Conservation (phyloP, 306 rosid species). For the Citrullus colocynthis region DNA sequence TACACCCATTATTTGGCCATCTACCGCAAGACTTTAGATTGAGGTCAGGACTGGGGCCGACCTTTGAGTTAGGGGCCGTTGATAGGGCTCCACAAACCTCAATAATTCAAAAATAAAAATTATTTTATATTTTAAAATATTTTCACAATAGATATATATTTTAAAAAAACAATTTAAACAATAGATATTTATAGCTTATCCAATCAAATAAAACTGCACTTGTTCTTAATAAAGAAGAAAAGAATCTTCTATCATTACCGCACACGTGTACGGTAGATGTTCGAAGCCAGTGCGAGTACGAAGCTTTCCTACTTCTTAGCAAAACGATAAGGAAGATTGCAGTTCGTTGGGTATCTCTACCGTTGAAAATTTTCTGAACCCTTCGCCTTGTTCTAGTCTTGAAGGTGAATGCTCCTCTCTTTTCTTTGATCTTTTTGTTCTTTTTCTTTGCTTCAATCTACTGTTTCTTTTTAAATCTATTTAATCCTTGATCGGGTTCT, state of each 20-base stretch:
- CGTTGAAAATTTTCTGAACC: neutral
- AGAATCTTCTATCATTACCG: neutral
- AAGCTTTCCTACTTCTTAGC: neutral
- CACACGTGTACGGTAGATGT: neutral
- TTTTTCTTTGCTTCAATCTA: neutral
- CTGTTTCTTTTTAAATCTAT: neutral
- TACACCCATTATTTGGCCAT: too few species aligned
- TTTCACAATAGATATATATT: neutral
- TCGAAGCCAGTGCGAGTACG: neutral
- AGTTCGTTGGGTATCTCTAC: neutral
- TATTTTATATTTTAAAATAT: neutral
- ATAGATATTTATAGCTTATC: neutral
- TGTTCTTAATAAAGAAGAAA: neutral
- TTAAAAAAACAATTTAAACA: too few species aligned
- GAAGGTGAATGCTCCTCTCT: neutral
- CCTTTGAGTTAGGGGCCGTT: too few species aligned
- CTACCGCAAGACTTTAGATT: too few species aligned
- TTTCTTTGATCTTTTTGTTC: neutral
- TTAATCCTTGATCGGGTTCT: neutral
- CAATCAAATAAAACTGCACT: neutral
- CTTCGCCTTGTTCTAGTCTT: neutral
- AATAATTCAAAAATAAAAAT: neutral
- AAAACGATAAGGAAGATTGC: neutral
- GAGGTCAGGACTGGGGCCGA: too few species aligned
- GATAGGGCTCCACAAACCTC: too few species aligned